Conservation (phyloP, 306 rosid genomes). For the Canavalia gladiata region DNA sequence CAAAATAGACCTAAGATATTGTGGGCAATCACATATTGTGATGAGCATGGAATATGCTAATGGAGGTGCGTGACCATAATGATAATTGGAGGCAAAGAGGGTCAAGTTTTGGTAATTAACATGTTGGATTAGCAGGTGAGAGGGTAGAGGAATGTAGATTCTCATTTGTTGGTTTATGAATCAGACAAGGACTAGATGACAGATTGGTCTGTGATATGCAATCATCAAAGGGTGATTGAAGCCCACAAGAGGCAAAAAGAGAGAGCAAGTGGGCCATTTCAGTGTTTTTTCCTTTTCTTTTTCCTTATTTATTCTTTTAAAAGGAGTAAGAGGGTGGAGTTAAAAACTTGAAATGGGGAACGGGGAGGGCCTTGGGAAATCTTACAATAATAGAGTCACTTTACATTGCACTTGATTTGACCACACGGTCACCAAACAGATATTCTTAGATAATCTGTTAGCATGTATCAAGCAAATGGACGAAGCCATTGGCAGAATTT, state of each 20-base stretch:
- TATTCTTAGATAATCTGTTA: constrained; percentile 48
- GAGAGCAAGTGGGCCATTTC: constrained; percentile 72
- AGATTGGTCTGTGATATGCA: constrained; percentile 72
- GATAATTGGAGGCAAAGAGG: constrained; percentile 50
- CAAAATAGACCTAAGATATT: constrained; percentile 30
- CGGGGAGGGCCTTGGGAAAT: constrained; percentile 51
- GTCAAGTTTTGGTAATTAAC: constrained; percentile 52
- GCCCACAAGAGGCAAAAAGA: constrained; percentile 74
- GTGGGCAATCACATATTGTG: constrained; percentile 36
- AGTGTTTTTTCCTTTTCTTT: constrained; percentile 22
- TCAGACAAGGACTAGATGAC: constrained; percentile 74
- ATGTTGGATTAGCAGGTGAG: constrained; percentile 59
- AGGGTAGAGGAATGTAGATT: constrained; percentile 62
- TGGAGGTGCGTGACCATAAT: constrained; percentile 47
- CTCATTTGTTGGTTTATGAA: constrained; percentile 71
- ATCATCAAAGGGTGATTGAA: constrained; percentile 84
- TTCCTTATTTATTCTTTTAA: constrained; percentile 36
- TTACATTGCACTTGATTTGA: constrained; percentile 66
- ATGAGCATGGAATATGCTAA: constrained; percentile 27
- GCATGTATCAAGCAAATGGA: constrained; percentile 47
- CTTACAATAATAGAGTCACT: constrained; percentile 72
- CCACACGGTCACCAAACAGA: constrained; percentile 59
- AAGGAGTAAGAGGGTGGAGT: constrained; percentile 38
- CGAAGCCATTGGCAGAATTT: constrained; percentile 29
- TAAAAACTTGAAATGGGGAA: constrained; percentile 41